Conservation (phyloP, 2,329 filamentous ascomycete genomes). For the Aspergillus awamori region DNA sequence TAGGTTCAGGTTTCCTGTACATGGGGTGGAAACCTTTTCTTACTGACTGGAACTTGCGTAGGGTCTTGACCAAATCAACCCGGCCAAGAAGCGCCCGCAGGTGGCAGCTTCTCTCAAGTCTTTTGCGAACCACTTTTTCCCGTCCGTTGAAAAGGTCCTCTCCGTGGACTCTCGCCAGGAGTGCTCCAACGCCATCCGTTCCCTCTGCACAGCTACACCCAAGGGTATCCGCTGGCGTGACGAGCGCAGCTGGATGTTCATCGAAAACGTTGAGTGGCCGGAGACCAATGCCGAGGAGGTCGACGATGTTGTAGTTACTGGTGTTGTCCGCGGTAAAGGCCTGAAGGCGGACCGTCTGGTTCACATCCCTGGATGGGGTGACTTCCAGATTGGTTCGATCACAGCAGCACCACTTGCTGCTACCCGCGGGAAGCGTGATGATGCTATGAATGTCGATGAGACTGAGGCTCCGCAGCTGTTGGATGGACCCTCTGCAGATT, state of each 20-base stretch:
- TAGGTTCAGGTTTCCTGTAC: conserved; percentile 16
- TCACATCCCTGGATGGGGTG: conserved; percentile 90
- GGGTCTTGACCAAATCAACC: conserved; percentile 74
- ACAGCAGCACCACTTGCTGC: conserved; percentile 70
- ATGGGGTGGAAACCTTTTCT: neutral
- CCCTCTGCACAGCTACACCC: conserved; percentile 85
- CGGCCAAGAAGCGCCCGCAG: conserved; percentile 74
- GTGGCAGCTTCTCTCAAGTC: conserved; percentile 83
- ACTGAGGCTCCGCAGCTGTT: conserved; percentile 56
- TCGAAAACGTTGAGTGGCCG: conserved; percentile 78
- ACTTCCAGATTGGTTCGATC: conserved; percentile 90
- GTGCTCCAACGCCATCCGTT: conserved; percentile 85
- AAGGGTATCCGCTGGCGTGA: conserved; percentile 97
- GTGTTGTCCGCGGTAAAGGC: conserved; percentile 80
- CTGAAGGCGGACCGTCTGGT: conserved; percentile 88
- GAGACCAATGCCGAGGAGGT: conserved; percentile 50
- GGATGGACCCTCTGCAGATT: conserved; percentile 74
- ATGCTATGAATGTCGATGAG: conserved; percentile 71
- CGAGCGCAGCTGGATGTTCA: conserved; percentile 91
- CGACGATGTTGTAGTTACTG: conserved; percentile 73
- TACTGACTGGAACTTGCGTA: conserved; percentile 12
- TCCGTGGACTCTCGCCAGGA: conserved; percentile 87
- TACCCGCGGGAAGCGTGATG: conserved; percentile 56
- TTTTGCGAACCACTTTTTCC: conserved; percentile 93
- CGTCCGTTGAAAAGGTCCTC: conserved; percentile 86